Conservation (phyloP, 345 rosid species). For the Microcos paniculata region DNA sequence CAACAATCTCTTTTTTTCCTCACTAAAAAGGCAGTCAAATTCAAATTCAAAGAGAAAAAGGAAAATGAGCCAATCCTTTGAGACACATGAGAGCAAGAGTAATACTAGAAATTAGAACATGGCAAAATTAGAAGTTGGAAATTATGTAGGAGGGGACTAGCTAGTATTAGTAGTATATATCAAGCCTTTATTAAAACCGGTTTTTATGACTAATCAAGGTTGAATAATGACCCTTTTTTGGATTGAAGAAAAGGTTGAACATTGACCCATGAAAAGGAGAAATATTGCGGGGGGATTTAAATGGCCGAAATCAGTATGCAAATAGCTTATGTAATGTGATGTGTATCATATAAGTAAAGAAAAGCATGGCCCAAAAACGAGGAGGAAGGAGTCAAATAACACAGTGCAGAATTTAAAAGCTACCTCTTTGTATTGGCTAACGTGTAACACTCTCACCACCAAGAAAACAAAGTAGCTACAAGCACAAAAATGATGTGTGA, state of each 20-base stretch:
- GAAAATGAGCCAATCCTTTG: too few species aligned
- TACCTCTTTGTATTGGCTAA: slow-evolving; percentile 8
- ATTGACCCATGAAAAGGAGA: neutral
- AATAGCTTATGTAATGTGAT: neutral
- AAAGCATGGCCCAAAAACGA: neutral
- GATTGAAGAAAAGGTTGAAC: neutral
- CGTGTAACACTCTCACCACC: slow-evolving; percentile 6
- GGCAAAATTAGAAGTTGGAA: too few species aligned
- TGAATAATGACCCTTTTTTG: neutral
- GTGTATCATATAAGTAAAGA: neutral
- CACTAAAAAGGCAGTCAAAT: too few species aligned
- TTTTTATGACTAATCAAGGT: neutral
- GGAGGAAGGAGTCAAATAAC: neutral
- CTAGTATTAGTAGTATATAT: too few species aligned
- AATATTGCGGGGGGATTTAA: neutral
- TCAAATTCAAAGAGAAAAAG: too few species aligned
- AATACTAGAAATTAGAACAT: too few species aligned
- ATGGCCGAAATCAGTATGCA: neutral
- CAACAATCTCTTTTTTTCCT: too few species aligned
- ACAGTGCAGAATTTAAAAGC: slow-evolving; percentile 5
- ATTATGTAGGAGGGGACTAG: too few species aligned
- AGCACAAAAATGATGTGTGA: neutral
- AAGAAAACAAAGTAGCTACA: neutral
- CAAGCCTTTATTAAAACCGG: too few species aligned
- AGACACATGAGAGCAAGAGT: too few species aligned